Base-by-base conservation (phyloP, 202 grass and related monocot species). In the Panicum virgatum region DNA sequence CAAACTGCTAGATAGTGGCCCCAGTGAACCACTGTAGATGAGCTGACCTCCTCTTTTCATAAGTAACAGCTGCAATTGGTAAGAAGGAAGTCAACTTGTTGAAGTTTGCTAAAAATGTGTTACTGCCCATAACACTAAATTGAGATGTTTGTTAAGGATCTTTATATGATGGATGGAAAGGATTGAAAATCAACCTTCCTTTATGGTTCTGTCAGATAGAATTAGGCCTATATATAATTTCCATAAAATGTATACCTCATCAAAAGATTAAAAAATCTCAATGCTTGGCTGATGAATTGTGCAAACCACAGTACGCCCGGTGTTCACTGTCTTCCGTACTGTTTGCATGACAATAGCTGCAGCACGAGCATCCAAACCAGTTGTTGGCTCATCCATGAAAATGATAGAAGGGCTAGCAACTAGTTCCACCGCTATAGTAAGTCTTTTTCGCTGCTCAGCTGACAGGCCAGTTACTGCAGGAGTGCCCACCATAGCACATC, bases 321-420 rank as follows among this genome's bases (percentile, higher is more conserved):
- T 40, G 63, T 66, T 40, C 4, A 22, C 63, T 2, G 19, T 66
- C 9, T 22, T 40, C 2, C 36, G 15, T 38, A 40, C 36, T 40
- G 62, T 39, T 2, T 36, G 63, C 63, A 66, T 66, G 63, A 66
- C 63, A 40, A 66, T 66, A 5, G 36, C 36, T 0, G 62, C 62
- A 10, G 62, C 62, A n/a, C 62, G 34, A 1, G 62, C 62, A 39
- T 66, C 62, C 19, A 66, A 40, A 39, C 62, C 36, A n/a, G 62
- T 39, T 39, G 62, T 66, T 66, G 62, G 62, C 11, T 66, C 62
- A 27, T n/a, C n/a, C n/a, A n/a, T n/a, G n/a, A n/a, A n/a, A n/a
- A n/a, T n/a, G n/a, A n/a, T n/a, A n/a, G n/a, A n/a, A n/a, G n/a
- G n/a, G n/a, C n/a, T n/a, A n/a, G n/a, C n/a, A n/a, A n/a, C n/a